Base-by-base conservation (phyloP, 148 eudicot species). In the Amaranthus palmeri region DNA sequence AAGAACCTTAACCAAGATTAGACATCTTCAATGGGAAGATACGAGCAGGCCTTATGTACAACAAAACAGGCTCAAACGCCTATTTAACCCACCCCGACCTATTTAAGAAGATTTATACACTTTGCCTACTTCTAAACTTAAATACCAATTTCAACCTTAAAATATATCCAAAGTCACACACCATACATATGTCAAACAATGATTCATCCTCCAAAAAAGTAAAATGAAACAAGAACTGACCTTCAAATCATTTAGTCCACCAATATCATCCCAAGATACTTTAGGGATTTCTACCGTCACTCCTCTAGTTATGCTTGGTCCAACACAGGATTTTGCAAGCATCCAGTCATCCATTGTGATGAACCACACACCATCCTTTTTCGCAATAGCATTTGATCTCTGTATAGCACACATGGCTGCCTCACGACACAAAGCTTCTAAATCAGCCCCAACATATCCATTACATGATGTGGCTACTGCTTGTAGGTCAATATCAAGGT, bases 381-480 rank as follows among this genome's bases (percentile, higher is more conserved):
- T 83, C 79, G 65, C 67, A 64, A 15, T 67, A 70, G 82, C 74
- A 40, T 79, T 66, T 76, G 86, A 70, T 74, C 80, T 83, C 70
- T 68, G 76, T 10, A 77, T 51, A 43, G 91, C 88, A 72, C 79
- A 74, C 79, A 81, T 75, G 61, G 86, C 82, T 60, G 96, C 97
- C 85, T 89, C 96, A 70, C 96, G 93, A 79, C 99, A 91, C 79
- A 95, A 80, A 77, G 93, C 97, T 85, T 91, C 96, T 80, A 95
- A 81, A 86, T 95, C 97, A 80, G 99, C 99, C 68, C 99, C 97
- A 17, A 91, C 97, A 49, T 88, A 95, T 71, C 99, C 99, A 81
- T 95, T 91, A 81, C 99, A 95, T 77, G 91, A 85, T 76, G 88
- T 77, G 84, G 97, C 99, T 77, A 95, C 68, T 65, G 80, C 75